These are phyloP conservation scores for Begonia fuchsioides DNA, from an alignment of 306 rosid species.

Conservation along the genomic window DNA sequence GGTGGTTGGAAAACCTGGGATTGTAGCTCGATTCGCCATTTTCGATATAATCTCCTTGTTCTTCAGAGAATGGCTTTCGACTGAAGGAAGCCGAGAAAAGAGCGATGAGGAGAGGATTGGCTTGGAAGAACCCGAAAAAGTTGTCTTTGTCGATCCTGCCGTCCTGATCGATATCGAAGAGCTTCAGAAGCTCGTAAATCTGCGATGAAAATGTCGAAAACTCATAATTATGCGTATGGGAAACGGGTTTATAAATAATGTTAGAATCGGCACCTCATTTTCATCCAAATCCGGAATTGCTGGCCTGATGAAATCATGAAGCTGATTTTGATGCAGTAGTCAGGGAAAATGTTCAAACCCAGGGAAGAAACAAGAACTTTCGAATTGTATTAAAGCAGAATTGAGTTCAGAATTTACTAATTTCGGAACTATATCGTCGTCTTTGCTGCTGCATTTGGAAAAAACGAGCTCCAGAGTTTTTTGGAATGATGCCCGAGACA, in stretches of 20 bases:
- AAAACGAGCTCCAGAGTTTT: constrained; percentile 63
- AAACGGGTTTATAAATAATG: not conserved
- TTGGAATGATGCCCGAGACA: constrained; percentile 48
- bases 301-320: constrained; percentile 32
- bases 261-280: constrained; percentile 37
- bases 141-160: constrained; percentile 56
- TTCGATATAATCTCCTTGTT: constrained; percentile 29
- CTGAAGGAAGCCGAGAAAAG: constrained; percentile 39
- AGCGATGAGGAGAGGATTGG: constrained; percentile 68
- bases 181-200: constrained; percentile 41
- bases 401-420: constrained; percentile 9
- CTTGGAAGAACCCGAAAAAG: constrained; percentile 39
- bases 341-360: constrained; percentile 13
- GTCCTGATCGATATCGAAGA: constrained; percentile 43
- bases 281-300: constrained; percentile 36
- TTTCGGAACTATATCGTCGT: constrained; percentile 26
- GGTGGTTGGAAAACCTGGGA: too few species aligned
- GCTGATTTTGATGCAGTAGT: constrained; percentile 27
- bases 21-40: not conserved
- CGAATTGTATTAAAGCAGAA: too few species aligned
- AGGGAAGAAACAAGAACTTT: constrained; percentile 4
- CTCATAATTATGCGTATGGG: not conserved
- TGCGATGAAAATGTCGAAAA: constrained; percentile 18
- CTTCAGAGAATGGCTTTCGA: too few species aligned
- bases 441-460: constrained; percentile 36